Evolutionary conservation across 164 flowering plant species (phyloP).

Genomic region (Tetrastigma voinierianum): DNA sequence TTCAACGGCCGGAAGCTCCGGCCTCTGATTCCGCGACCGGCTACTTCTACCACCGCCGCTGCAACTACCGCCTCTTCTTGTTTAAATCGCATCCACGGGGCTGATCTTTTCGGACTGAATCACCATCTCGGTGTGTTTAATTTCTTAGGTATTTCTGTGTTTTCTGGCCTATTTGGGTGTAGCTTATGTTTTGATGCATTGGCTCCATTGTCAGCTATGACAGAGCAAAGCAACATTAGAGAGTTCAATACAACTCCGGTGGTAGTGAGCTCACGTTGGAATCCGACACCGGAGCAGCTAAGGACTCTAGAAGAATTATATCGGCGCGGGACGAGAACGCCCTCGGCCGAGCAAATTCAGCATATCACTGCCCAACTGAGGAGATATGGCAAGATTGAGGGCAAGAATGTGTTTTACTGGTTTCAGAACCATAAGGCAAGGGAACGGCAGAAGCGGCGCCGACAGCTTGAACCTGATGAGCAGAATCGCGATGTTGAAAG

Average conservation of each 20-base stretch:
- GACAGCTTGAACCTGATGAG: constrained; percentile 41
- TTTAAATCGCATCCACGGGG: constrained; percentile 27
- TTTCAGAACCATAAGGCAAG: constrained; percentile 94
- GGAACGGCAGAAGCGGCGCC: constrained; percentile 84
- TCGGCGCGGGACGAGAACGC: constrained; percentile 73
- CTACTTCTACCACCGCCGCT: constrained; percentile 11
- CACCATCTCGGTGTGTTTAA: constrained; percentile 44
- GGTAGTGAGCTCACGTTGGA: constrained; percentile 79
- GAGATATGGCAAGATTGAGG: constrained; percentile 80
- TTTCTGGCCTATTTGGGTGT: too few species aligned
- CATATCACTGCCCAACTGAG: constrained; percentile 81
- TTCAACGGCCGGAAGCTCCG: constrained; percentile 54
- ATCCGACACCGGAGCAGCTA: constrained; percentile 88
- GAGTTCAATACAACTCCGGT: constrained; percentile 44
- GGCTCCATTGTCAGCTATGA: constrained; percentile 18
- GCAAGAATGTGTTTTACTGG: constrained; percentile 96
- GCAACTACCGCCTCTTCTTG: constrained; percentile 28
- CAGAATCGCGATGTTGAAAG: constrained; percentile 17
- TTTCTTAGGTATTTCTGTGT: neutral
- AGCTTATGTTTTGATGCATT: neutral
- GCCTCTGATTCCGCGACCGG: constrained; percentile 61
- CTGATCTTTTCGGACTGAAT: constrained; percentile 44
- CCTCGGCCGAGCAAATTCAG: constrained; percentile 80
- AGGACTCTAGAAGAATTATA: constrained; percentile 69
- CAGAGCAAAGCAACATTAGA: constrained; percentile 41